Conservation (phyloP, 495 filamentous ascomycete species). For the Aspergillus asperescens region DNA sequence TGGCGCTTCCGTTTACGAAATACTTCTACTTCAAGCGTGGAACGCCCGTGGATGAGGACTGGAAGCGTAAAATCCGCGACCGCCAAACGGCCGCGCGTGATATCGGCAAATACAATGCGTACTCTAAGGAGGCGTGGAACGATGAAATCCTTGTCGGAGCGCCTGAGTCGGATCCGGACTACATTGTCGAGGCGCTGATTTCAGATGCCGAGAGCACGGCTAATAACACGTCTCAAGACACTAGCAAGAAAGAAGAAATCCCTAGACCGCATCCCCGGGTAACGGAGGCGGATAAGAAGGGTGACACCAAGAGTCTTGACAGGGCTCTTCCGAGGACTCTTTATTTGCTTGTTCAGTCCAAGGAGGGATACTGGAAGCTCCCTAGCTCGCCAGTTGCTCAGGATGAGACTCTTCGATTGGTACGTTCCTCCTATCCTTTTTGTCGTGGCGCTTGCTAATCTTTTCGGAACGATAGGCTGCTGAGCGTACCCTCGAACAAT, state of each 20-base stretch:
- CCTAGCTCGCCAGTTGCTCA: conserved; percentile 60
- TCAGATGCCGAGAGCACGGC: conserved; percentile 69
- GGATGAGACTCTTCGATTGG: conserved; percentile 74
- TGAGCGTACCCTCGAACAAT: conserved; percentile 64
- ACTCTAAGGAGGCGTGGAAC: conserved; percentile 77
- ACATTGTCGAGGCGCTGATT: conserved; percentile 61
- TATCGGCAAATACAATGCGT: conserved; percentile 80
- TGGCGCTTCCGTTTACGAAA: conserved; percentile 80
- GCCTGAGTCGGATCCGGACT: conserved; percentile 51
- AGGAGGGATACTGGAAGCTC: conserved; percentile 72
- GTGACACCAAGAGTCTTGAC: conserved; percentile 71
- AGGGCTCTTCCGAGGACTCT: conserved; percentile 70
- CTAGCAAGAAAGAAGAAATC: conserved; percentile 59
- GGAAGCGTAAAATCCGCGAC: conserved; percentile 77
- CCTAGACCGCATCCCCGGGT: conserved; percentile 64
- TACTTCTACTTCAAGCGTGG: conserved; percentile 96
- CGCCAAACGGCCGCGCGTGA: conserved; percentile 73
- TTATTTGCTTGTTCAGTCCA: conserved; percentile 72
- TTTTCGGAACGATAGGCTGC: conserved; percentile 62
- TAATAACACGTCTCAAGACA: conserved; percentile 57
- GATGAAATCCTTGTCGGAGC: conserved; percentile 82
- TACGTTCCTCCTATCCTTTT: conserved; percentile 40
- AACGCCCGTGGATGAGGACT: conserved; percentile 78
- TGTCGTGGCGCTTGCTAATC: conserved; percentile 1
- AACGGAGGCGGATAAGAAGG: conserved; percentile 75